Conservation (phyloP, 495 filamentous ascomycete species). For the Hyaloscypha hepaticicola region DNA sequence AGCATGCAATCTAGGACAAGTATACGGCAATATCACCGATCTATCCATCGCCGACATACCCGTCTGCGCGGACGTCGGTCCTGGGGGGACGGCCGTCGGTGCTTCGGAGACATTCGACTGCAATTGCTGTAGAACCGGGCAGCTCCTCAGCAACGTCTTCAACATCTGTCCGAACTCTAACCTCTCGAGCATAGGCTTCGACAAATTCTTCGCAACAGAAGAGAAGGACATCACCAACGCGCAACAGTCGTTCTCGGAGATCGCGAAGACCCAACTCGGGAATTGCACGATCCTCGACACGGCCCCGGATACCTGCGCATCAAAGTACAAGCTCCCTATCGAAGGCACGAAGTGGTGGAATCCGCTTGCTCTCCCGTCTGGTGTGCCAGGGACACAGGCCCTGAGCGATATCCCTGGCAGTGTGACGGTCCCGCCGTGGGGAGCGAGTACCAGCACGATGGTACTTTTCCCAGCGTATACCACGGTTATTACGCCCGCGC, state of each 20-base stretch:
- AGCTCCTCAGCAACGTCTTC: neutral
- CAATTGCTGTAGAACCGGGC: neutral
- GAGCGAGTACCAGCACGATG: neutral
- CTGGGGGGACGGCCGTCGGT: neutral
- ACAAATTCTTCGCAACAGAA: neutral
- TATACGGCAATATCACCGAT: conserved; percentile 7
- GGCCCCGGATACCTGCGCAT: neutral
- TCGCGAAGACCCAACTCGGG: neutral
- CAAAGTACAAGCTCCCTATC: conserved; percentile 1
- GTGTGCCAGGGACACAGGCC: neutral
- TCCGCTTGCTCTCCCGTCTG: neutral
- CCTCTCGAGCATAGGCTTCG: conserved; percentile 1
- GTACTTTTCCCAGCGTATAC: neutral
- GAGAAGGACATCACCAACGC: neutral
- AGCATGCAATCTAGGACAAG: conserved; percentile 8
- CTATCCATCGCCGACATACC: neutral
- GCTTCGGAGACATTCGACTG: neutral
- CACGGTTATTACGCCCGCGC: neutral
- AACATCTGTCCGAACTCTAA: conserved; percentile 7
- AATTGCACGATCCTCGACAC: conserved; percentile 6
- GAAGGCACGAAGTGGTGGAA: conserved; percentile 3
- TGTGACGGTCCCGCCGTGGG: neutral
- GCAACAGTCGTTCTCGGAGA: neutral
- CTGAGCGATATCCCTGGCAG: neutral
- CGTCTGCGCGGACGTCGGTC: neutral